A percentile compares a stretch with the other conserved stretches of the same genome.
These are phyloP conservation scores for Cylindrodendrum hubeiense DNA, from an alignment of 2,329 filamentous ascomycete species.

Conservation along the genomic window DNA sequence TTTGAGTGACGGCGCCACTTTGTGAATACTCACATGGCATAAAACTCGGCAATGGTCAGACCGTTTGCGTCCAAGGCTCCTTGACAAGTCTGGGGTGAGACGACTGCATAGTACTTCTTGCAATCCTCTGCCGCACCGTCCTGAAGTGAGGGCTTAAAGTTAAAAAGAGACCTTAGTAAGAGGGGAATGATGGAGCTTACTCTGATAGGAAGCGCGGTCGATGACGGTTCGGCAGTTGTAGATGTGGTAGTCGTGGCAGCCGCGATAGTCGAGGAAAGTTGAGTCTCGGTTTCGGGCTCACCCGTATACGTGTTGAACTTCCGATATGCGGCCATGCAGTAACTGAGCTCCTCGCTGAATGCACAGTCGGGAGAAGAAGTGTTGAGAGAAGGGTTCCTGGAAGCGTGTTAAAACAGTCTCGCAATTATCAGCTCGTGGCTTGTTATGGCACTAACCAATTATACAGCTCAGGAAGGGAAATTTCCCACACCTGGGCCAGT, in stretches of 20 bases:
- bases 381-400: slow-evolving; percentile 13
- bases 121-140: not conserved
- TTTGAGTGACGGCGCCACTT: not conserved
- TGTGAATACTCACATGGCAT: not conserved
- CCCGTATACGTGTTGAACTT: not conserved
- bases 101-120: not conserved
- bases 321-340: slow-evolving; percentile 6
- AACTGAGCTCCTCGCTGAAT: slow-evolving; percentile 2
- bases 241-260: not conserved
- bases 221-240: not conserved
- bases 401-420: not conserved
- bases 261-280: not conserved
- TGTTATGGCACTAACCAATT: slow-evolving; percentile 4
- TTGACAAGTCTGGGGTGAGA: not conserved
- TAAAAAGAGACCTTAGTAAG: not conserved
- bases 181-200: not conserved
- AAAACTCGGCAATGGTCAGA: not conserved
- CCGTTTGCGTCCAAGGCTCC: not conserved
- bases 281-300: not conserved
- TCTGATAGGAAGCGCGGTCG: not conserved
- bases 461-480: slow-evolving; percentile 1
- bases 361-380: slow-evolving; percentile 3
- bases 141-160: not conserved
- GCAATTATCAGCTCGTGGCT: not conserved
- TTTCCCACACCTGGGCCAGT: not conserved